Base-by-base conservation (phyloP, 306 rosid species). In the Pachyrhizus erosus region DNA sequence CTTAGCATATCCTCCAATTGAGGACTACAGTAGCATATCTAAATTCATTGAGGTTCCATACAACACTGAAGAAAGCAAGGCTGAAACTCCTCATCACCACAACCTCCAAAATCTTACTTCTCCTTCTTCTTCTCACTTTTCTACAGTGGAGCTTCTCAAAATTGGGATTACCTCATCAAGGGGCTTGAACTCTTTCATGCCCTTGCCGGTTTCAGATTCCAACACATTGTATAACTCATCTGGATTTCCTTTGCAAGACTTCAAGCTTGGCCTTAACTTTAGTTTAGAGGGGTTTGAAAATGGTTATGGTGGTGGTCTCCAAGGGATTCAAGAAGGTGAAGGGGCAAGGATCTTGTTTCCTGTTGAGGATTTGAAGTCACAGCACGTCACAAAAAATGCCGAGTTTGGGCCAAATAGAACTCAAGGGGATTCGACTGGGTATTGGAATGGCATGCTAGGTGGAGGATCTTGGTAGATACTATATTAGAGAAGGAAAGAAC, bases 391-490 rank as follows among this genome's bases (percentile, higher is more conserved):
- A 48, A 48, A 48, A 20, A 48, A 3, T 75, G 84, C 92, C 51
- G 89, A 88, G 52, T 91, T 89, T 77, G 90, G 15, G 5, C 29
- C 23, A 18, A 88, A 78, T 65, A 86, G 91, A 80, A 84, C 77
- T 27, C 90, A 84, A 80, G 91, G 84, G 17, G 92, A 88, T 89
- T 84, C 93, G 77, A 52, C 83, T 77, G 92, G 89, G 15, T 94
- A 83, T 87, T 94, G 97, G 98, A 92, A 76, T 82, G 97, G 98
- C 69, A 89, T 93, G 94, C 81, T 91, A 67, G 97, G 94, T 77
- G 98, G 97, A 26, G 97, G 97, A 76, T 88, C 94, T 37, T 92
- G 97, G 98, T 94, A 91, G 89, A 82, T 75, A 80, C 2, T 66
- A 82, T 75, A 80, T 3, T 66, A 54, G 9, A 33, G 51, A 69